A percentile compares a stretch with the other conserved stretches of the same genome.
Evolutionary conservation across 768 basidiomycete genomes (phyloP).

Genomic region (Lactarius quietus): DNA sequence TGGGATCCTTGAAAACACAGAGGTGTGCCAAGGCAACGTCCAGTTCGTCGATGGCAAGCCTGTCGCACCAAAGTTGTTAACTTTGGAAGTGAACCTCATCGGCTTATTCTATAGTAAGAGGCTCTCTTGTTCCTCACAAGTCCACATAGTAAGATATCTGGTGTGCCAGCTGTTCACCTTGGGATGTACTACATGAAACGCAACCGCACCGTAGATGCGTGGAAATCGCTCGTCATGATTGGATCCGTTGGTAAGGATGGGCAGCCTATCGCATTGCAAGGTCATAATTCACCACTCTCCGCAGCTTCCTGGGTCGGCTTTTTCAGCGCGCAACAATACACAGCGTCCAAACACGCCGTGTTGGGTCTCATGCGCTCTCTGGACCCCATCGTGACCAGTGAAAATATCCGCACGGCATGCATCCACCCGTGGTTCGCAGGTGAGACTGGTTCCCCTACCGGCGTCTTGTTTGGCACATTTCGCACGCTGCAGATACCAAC

Average conservation of each 20-base stretch:
- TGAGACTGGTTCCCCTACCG: conserved; percentile 23
- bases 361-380: conserved; percentile 52
- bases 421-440: conserved; percentile 56
- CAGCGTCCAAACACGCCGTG: conserved; percentile 52
- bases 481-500: conserved; percentile 39
- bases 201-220: conserved; percentile 34
- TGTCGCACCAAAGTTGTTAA: conserved; percentile 42
- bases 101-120: conserved; percentile 48
- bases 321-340: conserved; percentile 44
- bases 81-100: conserved; percentile 47
- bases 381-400: conserved; percentile 33
- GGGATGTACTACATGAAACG: conserved; percentile 48
- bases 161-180: conserved; percentile 44
- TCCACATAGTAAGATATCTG: neutral
- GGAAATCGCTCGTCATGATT: conserved; percentile 50
- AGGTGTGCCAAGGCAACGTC: conserved; percentile 19
- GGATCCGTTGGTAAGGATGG: conserved; percentile 49
- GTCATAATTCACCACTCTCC: neutral
- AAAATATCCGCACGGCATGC: conserved; percentile 43
- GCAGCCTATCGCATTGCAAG: too few species aligned
- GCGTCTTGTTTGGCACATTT: neutral
- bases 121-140: neutral
- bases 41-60: conserved; percentile 38
- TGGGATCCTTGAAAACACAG: conserved; percentile 40
- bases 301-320: conserved; percentile 50